A percentile compares a stretch with the other conserved stretches of the same genome.
These are phyloP conservation scores for Pezicula carpinea DNA, from an alignment of 2,329 filamentous ascomycete species.

Conservation along the genomic window DNA sequence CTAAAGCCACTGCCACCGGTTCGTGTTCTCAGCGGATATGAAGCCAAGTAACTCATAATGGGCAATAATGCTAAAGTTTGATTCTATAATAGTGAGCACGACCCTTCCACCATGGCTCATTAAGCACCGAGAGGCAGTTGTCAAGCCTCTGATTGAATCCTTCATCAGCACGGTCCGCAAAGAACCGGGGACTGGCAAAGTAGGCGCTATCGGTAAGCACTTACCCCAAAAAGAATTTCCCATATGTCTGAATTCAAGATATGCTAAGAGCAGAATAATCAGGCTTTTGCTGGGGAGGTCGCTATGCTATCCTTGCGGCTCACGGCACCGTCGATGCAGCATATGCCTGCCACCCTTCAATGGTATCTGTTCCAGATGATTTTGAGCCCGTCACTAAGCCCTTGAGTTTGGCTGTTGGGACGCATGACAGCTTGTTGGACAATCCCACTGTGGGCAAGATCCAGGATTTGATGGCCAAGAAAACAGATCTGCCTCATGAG, in stretches of 20 bases:
- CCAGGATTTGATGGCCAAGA: conserved; percentile 34
- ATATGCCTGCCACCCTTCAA: conserved; percentile 35
- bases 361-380: conserved; percentile 37
- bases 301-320: conserved; percentile 43
- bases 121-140: conserved; percentile 37
- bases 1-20: conserved; percentile 32
- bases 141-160: conserved; percentile 36
- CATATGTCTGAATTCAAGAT: too few species aligned
- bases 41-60: too few species aligned
- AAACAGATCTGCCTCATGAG: conserved; percentile 32
- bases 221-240: too few species aligned
- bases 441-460: conserved; percentile 34
- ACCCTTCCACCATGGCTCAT: conserved; percentile 38
- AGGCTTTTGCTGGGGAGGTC: conserved; percentile 58
- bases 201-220: conserved; percentile 40
- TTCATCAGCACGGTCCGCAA: conserved; percentile 35
- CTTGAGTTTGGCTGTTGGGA: conserved; percentile 35
- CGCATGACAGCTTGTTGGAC: conserved; percentile 36
- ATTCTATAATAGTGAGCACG: conserved; percentile 24
- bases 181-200: conserved; percentile 34
- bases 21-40: too few species aligned
- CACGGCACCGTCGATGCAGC: conserved; percentile 36
- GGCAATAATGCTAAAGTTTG: too few species aligned
- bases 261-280: too few species aligned
- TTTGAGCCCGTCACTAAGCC: conserved; percentile 36